Percentiles rank a stretch among this genome's conserved stretches.
Evolutionary conservation across 345 rosid genomes (phyloP).

Genomic region (Erodium maritimum): DNA sequence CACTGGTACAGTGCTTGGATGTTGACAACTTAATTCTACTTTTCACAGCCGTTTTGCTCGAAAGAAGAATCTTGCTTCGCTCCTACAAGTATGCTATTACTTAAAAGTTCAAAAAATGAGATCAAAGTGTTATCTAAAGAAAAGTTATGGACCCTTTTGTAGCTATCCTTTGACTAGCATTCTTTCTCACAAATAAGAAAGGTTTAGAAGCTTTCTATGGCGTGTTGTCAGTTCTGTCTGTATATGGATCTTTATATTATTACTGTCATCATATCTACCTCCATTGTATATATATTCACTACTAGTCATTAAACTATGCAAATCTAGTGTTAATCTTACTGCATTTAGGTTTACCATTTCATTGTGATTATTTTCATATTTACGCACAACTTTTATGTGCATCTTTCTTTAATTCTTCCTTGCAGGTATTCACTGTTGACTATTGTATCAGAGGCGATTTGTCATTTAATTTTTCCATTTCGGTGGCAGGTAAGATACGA

Average conservation of each 20-base stretch:
- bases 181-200: not conserved
- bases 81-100: conserved; percentile 64
- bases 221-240: not conserved
- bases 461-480: conserved; percentile 95
- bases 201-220: not conserved
- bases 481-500: conserved; percentile 73
- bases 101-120: not conserved
- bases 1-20: conserved; percentile 90
- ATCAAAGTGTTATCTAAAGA: not conserved
- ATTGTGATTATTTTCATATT: not conserved
- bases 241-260: too few relatives aligned
- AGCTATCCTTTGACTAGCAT: not conserved
- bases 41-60: conserved; percentile 83
- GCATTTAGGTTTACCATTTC: not conserved
- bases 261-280: not conserved
- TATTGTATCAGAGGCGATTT: conserved; percentile 83
- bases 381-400: not conserved
- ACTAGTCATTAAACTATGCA: not conserved
- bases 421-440: conserved; percentile 89
- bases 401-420: conserved; percentile 8
- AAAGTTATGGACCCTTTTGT: not conserved
- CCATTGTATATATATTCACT: not conserved
- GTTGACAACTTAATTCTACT: conserved; percentile 84
- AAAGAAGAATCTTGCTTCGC: conserved; percentile 87
- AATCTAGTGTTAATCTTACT: not conserved